A percentile compares a stretch with the other conserved stretches of the same genome.
phyloP scores from a whole-genome alignment of 139 green algal genomes.

The Tetratostichococcus sp. region DNA sequence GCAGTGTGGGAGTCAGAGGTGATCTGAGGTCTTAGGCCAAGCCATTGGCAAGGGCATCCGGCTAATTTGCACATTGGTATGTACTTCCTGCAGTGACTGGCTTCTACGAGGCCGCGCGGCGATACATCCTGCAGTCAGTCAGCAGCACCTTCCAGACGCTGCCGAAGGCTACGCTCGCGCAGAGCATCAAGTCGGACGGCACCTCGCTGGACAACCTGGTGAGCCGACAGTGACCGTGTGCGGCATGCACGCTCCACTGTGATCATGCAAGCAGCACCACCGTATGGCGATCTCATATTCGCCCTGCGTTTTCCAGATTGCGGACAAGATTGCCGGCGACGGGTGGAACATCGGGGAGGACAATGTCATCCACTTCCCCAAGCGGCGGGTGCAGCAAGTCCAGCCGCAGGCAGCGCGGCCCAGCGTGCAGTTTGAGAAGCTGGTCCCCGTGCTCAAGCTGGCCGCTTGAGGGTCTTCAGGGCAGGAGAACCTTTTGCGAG shows the following conservation, averaged over 20 bases:
- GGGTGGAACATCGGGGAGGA: neutral
- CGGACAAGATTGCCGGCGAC: neutral
- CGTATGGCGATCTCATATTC: too few relatives aligned
- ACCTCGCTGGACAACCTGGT: constrained; percentile 41
- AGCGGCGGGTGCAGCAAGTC: neutral
- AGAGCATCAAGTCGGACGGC: constrained; percentile 37
- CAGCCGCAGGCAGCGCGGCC: neutral
- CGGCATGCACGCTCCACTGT: too few relatives aligned
- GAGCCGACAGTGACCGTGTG: neutral
- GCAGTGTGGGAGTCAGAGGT: too few relatives aligned
- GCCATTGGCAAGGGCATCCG: too few relatives aligned
- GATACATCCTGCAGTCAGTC: constrained; percentile 41
- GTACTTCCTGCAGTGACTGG: constrained; percentile 34
- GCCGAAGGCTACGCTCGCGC: constrained; percentile 31
- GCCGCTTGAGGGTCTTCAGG: neutral
- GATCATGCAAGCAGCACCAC: too few relatives aligned
- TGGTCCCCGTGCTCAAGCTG: neutral
- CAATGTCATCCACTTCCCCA: neutral
- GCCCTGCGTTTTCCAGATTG: neutral
- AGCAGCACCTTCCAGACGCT: constrained; percentile 48
- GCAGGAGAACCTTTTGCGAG: too few relatives aligned
- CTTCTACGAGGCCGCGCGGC: constrained; percentile 38
- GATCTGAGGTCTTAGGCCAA: too few relatives aligned
- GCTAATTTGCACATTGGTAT: neutral
- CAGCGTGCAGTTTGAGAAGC: neutral